Base-by-base conservation (phyloP, 1,284 basidiomycete species). In the Gymnopus androsaceus region DNA sequence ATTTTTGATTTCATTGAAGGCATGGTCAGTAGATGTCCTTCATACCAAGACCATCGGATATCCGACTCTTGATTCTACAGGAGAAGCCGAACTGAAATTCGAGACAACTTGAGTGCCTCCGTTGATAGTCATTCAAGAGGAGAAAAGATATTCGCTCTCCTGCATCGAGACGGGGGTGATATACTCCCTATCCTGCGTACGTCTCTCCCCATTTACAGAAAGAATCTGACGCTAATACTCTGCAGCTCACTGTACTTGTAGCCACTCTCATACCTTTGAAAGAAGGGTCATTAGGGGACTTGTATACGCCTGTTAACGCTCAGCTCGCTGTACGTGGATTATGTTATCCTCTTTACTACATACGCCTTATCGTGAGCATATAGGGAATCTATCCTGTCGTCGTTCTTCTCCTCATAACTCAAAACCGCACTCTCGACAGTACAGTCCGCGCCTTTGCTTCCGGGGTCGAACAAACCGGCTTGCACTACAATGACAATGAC, bases 111-210 rank as follows among this genome's bases (percentile, higher is more conserved):
- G 19, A 31, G 36, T 34, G 2, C 19, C 5, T 2, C 21, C 1
- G 8, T 36, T 15, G 21, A 59, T 14, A 47, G 46, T 49, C 57
- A 49, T 45, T 23, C 54, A 23, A 48, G 46, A 36, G 46, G 19
- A 7, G 46, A 27, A 54, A 59, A 64, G 15, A 51, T 48, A 6
- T 48, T 66, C 7, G 46, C 56, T 1, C 55, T 66, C 6, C 57
- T 66, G n/a, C 7, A 56, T 66, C 8, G 65, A 66, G 36, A 57
- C 61, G 4, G 65, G 65, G 7, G 46, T 61, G n/a, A 12, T 65
- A 4, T 66, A 66, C 50, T 64, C 64, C 33, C 1, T 66, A 2
- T 63, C 64, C 9, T 56, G 57, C 4, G 64, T 62, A 9, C 36
- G 62, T 56, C 3, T 30, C 8, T 15, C 40, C 25, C 3, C 36